phyloP scores from a whole-genome alignment of 2,329 filamentous ascomycete genomes.

The Phialophora expanda region DNA sequence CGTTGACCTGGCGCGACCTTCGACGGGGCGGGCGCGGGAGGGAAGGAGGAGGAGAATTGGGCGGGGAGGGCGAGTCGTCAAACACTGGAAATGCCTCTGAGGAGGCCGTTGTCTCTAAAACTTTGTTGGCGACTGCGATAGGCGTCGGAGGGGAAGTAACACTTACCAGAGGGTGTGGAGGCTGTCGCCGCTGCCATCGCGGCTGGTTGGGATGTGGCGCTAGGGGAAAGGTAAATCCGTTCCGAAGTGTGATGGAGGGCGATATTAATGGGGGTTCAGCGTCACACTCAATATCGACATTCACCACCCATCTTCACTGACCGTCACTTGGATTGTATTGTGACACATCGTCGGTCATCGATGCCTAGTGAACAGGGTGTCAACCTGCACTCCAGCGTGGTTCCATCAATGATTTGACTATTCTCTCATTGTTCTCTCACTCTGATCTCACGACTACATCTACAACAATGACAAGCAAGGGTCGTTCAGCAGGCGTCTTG shows the following conservation, averaged over 20 bases:
- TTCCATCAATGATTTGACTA: background rate
- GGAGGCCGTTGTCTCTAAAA: conserved; percentile 21
- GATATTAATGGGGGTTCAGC: conserved; percentile 18
- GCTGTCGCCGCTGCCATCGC: conserved; percentile 18
- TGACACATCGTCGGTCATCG: conserved; percentile 5
- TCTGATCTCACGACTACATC: background rate
- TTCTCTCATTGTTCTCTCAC: conserved; percentile 18
- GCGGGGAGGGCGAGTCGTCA: conserved; percentile 22
- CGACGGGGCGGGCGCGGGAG: conserved; percentile 22
- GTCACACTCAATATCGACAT: background rate
- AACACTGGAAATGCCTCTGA: conserved; percentile 33
- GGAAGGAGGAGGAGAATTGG: conserved; percentile 21
- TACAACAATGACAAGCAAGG: conserved; percentile 33
- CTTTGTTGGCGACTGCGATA: conserved; percentile 20
- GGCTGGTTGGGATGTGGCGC: background rate
- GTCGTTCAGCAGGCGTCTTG: conserved; percentile 58
- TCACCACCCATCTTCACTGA: conserved; percentile 12
- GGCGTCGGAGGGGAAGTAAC: conserved; percentile 9
- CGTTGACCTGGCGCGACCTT: conserved; percentile 33
- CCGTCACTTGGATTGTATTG: conserved; percentile 9
- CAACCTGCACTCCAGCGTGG: background rate
- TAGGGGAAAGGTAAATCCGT: conserved; percentile 30
- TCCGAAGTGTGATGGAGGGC: background rate
- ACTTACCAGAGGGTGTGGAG: conserved; percentile 16
- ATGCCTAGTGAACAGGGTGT: background rate